phyloP scores from a whole-genome alignment of 164 flowering plant genomes.

The Macadamia integrifolia region DNA sequence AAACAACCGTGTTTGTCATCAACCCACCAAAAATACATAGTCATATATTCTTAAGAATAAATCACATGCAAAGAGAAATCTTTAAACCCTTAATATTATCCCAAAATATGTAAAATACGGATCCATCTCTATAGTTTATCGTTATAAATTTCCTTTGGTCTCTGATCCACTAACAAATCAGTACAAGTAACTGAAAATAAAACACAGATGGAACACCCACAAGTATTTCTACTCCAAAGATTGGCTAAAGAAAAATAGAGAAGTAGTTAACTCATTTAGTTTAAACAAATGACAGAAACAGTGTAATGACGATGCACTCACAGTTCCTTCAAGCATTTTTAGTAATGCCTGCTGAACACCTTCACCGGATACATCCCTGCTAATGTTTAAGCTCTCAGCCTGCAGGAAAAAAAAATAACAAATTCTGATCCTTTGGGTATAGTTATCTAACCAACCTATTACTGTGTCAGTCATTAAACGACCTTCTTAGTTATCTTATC shows the following conservation, averaged over 20 bases:
- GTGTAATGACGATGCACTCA: conserved; percentile 33
- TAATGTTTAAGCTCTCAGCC: conserved; percentile 88
- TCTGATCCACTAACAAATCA: background rate
- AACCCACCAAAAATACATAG: too few relatives aligned
- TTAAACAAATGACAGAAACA: background rate
- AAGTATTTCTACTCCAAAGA: background rate
- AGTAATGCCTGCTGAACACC: conserved; percentile 97
- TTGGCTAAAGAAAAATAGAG: background rate
- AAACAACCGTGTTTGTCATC: too few relatives aligned
- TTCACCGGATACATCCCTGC: conserved; percentile 99
- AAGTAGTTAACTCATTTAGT: background rate
- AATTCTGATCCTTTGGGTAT: background rate
- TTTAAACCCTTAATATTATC: too few relatives aligned
- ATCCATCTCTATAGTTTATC: too few relatives aligned
- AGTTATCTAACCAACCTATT: background rate
- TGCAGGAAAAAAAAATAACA: conserved; percentile 24
- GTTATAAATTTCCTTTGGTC: too few relatives aligned
- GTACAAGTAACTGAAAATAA: background rate
- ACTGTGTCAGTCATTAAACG: background rate
- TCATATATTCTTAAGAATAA: too few relatives aligned
- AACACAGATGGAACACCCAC: background rate
- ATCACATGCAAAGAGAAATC: too few relatives aligned
- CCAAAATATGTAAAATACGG: too few relatives aligned
- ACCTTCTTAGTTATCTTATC: conserved; percentile 99
- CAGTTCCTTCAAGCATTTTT: conserved; percentile 99